Evolutionary conservation across 169 alveolate genomes (phyloP).

Genomic region (Plasmodium blacklocki): DNA sequence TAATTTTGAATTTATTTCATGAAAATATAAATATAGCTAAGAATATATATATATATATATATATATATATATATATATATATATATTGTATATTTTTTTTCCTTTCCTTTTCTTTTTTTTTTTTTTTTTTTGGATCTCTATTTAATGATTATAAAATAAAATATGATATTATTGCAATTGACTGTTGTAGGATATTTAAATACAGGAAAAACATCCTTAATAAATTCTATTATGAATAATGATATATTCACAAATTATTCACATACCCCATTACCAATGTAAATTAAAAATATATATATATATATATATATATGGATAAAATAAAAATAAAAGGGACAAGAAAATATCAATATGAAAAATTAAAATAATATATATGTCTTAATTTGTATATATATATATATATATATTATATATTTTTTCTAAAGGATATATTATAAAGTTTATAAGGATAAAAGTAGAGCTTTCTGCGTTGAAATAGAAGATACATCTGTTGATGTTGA

Average conservation of each 20-base stretch:
- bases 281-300: slow-evolving; percentile 1
- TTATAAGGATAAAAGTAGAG: slow-evolving; percentile 39
- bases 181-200: slow-evolving; percentile 68
- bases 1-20: no score
- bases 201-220: slow-evolving; percentile 68
- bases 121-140: neutral
- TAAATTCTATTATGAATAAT: slow-evolving; percentile 67
- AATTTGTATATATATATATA: slow-evolving; percentile 13
- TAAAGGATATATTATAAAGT: slow-evolving; percentile 68
- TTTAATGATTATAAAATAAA: slow-evolving; percentile 20
- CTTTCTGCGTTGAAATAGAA: slow-evolving; percentile 70
- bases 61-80: no score
- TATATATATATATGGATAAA: neutral
- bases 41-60: no score
- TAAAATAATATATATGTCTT: neutral
- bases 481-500: slow-evolving; percentile 64
- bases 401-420: neutral
- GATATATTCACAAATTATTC: slow-evolving; percentile 28
- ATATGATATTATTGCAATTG: slow-evolving; percentile 64
- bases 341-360: slow-evolving; percentile 1
- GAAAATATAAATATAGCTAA: no score
- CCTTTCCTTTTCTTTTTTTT: neutral
- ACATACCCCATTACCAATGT: slow-evolving; percentile 67
- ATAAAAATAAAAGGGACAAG: neutral
- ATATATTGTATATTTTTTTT: no score